These are phyloP conservation scores for Penicillium sp. DNA, from an alignment of 2,329 filamentous ascomycete species.

Conservation along the genomic window DNA sequence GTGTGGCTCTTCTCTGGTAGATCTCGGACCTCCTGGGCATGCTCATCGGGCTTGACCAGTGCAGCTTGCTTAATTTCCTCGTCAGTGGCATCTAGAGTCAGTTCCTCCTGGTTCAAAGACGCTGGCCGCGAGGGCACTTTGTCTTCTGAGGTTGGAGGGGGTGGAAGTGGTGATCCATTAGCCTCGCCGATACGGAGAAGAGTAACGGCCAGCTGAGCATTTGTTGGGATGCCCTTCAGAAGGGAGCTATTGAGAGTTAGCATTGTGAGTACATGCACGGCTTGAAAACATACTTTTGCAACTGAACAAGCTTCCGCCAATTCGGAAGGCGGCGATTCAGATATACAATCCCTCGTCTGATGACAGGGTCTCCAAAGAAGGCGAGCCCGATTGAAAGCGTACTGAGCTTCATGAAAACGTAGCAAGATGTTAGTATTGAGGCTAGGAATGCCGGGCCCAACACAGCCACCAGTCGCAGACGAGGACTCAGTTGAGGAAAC, in stretches of 20 bases:
- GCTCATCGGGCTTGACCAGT: constrained; percentile 51
- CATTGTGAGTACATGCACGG: not conserved
- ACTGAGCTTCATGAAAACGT: constrained; percentile 63
- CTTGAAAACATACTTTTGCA: constrained; percentile 55
- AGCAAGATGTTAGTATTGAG: constrained; percentile 57
- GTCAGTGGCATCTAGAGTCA: constrained; percentile 60
- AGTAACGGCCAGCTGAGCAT: constrained; percentile 79
- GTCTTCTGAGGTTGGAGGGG: constrained; percentile 49
- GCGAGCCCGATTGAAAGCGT: constrained; percentile 69
- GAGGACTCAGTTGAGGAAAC: constrained; percentile 56
- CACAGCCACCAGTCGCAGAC: constrained; percentile 55
- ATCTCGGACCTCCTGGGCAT: not conserved
- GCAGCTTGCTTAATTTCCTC: constrained; percentile 67
- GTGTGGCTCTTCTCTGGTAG: constrained; percentile 11
- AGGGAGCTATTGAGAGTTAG: constrained; percentile 55
- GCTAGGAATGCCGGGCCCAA: constrained; percentile 54
- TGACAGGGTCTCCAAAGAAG: constrained; percentile 78
- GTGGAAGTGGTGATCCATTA: constrained; percentile 75
- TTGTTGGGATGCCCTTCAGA: constrained; percentile 79
- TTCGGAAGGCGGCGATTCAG: constrained; percentile 56
- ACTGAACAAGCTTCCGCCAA: constrained; percentile 73
- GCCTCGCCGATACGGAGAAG: constrained; percentile 78
- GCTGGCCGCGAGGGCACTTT: constrained; percentile 53
- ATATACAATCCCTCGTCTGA: constrained; percentile 59
- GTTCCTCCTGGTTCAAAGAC: constrained; percentile 55